Evolutionary conservation across 208 protist species (phyloP).

Genomic region (Zelonia costaricensis): DNA sequence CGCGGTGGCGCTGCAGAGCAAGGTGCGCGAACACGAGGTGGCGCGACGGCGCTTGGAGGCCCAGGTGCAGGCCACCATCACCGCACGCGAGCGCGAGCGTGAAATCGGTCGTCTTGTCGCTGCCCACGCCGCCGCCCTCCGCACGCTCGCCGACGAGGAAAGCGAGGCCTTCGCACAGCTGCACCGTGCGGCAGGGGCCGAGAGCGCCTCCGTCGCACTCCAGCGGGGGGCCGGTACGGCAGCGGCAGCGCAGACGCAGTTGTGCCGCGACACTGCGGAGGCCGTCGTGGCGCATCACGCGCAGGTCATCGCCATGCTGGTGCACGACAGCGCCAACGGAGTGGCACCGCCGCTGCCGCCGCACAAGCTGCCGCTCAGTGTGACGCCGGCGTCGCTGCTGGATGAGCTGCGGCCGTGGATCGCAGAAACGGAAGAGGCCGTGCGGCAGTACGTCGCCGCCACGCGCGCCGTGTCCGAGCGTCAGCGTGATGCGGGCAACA

Average conservation of each 20-base stretch:
- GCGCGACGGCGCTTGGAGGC: neutral
- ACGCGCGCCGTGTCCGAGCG: neutral
- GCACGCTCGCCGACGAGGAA: neutral
- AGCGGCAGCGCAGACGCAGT: slow-evolving; percentile 8
- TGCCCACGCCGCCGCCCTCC: neutral
- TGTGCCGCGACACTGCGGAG: neutral
- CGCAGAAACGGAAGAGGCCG: neutral
- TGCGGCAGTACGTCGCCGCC: neutral
- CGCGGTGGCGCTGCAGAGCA: neutral
- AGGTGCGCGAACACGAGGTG: neutral
- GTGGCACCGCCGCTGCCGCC: too few species aligned
- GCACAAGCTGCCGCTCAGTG: neutral
- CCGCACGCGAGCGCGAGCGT: neutral
- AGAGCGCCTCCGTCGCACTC: neutral
- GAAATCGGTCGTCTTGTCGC: neutral
- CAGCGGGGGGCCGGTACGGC: neutral
- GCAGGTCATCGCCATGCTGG: neutral
- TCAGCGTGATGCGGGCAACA: neutral
- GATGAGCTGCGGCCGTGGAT: neutral
- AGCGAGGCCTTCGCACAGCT: neutral
- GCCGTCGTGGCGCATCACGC: neutral
- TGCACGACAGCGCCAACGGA: neutral
- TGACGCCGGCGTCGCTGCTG: neutral
- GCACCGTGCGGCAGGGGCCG: neutral
- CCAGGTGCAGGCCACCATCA: neutral